Evolutionary conservation across 495 filamentous ascomycete species (phyloP), one percentile per base, ranked within the genome.

Genomic region (Daldinia bambusicola): DNA sequence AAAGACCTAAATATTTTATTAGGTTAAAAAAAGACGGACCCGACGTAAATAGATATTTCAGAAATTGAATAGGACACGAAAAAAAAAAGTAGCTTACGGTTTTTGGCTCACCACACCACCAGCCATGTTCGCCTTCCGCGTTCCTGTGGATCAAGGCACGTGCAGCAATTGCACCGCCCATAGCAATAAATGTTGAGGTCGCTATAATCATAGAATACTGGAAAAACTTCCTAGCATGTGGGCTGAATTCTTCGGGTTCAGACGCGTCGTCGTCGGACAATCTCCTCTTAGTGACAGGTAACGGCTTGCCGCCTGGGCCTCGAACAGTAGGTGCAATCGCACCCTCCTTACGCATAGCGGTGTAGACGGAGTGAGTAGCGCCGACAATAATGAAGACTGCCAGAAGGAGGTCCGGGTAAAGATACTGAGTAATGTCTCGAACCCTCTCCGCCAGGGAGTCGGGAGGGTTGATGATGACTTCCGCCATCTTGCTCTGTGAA

Each of bases 31-130:
- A 61, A 45, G 66, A 57, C 30, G 18, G 36, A 30, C 55, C 51
- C 32, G 48, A 32, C 20, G 45, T 55, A 60, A 37, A 16, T 50
- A 37, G 26, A 18, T 38, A 43, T 36, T 9, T 12, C 34, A 32
- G 36, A 16, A 36, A n/a, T n/a, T n/a, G n/a, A 8, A 13, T 26
- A 32, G 41, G 61, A 14, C 22, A 14, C 8, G 41, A 37, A 48
- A 20, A 22, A 4, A 1, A 12, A 48, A 48, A 22, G 20, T 60
- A 18, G 86, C 92, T 81, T 89, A 98, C 95, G 77, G 91, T 91
- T 61, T 89, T 86, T 32, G 91, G 84, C 80, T 97, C 88, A 31
- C 92, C 93, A 76, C 93, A 95, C 95, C 94, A 98, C 94, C 94
- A 98, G 43, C 88, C 83, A 69, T 91, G 83, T 31, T 90, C 71